Evolutionary conservation across 371 early-diverging fungal genomes (phyloP).

Genomic region (Syncephalastrum sp.): DNA sequence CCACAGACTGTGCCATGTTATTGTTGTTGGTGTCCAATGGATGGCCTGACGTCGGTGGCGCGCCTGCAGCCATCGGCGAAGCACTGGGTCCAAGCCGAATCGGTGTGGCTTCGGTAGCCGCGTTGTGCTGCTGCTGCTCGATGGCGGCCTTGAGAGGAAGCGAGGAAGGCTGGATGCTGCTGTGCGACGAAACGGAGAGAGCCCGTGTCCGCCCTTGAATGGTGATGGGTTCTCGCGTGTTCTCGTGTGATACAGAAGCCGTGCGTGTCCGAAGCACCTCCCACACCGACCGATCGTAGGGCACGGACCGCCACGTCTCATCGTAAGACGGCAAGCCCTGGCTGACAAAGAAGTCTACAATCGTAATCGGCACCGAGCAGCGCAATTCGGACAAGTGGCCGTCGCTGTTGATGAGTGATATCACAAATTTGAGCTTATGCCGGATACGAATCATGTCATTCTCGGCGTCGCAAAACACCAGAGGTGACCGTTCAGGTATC

Average conservation of each 20-base stretch:
- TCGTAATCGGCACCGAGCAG: constrained; percentile 27
- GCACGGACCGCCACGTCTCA: constrained; percentile 33
- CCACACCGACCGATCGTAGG: constrained; percentile 22
- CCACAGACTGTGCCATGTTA: constrained; percentile 8
- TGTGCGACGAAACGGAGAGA: constrained; percentile 18
- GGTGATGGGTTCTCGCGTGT: constrained; percentile 16
- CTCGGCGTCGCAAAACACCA: constrained; percentile 37
- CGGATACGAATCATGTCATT: constrained; percentile 37
- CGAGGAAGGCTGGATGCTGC: too few species aligned
- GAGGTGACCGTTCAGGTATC: constrained; percentile 30
- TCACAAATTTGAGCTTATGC: constrained; percentile 42
- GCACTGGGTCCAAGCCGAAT: too few species aligned
- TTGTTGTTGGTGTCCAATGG: constrained; percentile 7
- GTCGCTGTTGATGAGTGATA: constrained; percentile 33
- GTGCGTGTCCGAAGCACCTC: constrained; percentile 18
- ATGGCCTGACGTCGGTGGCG: too few species aligned
- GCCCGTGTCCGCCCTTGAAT: constrained; percentile 24
- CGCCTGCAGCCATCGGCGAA: too few species aligned
- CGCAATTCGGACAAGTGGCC: constrained; percentile 42
- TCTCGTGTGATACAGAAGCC: constrained; percentile 13
- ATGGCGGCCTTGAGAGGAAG: too few species aligned
- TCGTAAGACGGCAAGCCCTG: constrained; percentile 43
- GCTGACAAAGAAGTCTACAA: constrained; percentile 36
- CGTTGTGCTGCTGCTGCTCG: too few species aligned
- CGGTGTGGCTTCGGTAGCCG: too few species aligned